Base-by-base conservation (phyloP, 345 rosid species). In the Luvunga scandens region DNA sequence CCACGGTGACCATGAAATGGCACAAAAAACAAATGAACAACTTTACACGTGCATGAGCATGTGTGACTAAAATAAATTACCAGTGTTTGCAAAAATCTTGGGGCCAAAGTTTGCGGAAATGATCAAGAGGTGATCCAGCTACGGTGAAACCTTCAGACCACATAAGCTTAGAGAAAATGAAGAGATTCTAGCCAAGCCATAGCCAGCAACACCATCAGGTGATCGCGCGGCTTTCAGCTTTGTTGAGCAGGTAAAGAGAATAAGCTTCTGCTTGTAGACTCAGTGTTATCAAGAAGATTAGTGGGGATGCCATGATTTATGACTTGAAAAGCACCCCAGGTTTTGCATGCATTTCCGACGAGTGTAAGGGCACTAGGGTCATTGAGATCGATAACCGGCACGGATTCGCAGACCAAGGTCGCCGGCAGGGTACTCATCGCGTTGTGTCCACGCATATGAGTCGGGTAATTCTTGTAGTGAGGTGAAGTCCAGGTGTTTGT, bases 121-220 rank as follows among this genome's bases (percentile, higher is more conserved):
- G 93, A 18, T 92, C 92, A 31, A 80, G 67, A 0, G 97, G 97
- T 13, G 98, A 90, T 56, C 94, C 98, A 30, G 83, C 76, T 28
- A 96, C 77, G 68, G 99, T 94, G 89, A 96, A 96, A 12, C 99
- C 98, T 79, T 96, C 98, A 19, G 97, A 96, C 99, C 99, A 96
- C 97, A 96, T 90, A 66, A 83, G 87, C 90, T 96, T 96, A 7
- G 90, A 81, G 78, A 96, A 96, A 91, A 92, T 25, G 92, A 82
- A 10, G 98, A 87, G 33, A 92, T 92, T 57, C 95, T 90, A 0
- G 97, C 94, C 7, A 89, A 84, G 0, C 99, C 99, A 63, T 91
- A 96, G 75, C 99, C 98, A 0, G 97, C 85, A 50, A 90, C 75
- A 0, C 97, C 97, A 55, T 89, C 90, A 1, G 93, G 91, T 12